Evolutionary conservation across 495 filamentous ascomycete genomes (phyloP).

Genomic region (Clohesyomyces aquaticus): DNA sequence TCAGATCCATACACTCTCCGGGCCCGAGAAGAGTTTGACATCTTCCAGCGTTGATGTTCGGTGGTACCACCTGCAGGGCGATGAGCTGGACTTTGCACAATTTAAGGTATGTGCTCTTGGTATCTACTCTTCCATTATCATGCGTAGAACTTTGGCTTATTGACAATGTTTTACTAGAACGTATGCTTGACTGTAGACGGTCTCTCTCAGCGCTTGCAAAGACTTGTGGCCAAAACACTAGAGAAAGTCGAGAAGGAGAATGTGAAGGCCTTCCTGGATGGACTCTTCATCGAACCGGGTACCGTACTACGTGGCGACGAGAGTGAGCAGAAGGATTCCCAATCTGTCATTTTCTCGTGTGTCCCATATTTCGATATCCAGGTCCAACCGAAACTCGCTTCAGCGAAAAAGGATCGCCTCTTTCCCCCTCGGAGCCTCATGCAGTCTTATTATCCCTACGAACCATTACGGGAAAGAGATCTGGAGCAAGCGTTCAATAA

Average conservation of each 20-base stretch:
- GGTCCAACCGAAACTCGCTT: constrained; percentile 3
- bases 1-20: constrained; percentile 21
- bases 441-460: constrained; percentile 36
- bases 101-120: constrained; percentile 14
- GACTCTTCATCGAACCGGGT: constrained; percentile 38
- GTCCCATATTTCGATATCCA: constrained; percentile 29
- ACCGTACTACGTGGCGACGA: constrained; percentile 31
- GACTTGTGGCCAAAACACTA: constrained; percentile 17
- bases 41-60: constrained; percentile 2
- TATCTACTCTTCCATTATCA: too few species aligned
- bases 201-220: constrained; percentile 1
- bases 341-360: constrained; percentile 34
- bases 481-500: constrained; percentile 34
- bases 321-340: constrained; percentile 1
- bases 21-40: constrained; percentile 7
- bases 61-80: constrained; percentile 24
- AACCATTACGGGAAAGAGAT: constrained; percentile 29
- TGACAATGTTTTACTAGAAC: constrained; percentile 9
- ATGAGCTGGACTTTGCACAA: constrained; percentile 26
- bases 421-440: constrained; percentile 30
- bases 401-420: constrained; percentile 6
- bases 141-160: not conserved
- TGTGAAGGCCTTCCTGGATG: constrained; percentile 18
- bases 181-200: constrained; percentile 18
- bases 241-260: constrained; percentile 32